A percentile compares a stretch with the other conserved stretches of the same genome.
phyloP scores from a whole-genome alignment of 352 stramenopile genomes.

The Phytopythium montanum region DNA sequence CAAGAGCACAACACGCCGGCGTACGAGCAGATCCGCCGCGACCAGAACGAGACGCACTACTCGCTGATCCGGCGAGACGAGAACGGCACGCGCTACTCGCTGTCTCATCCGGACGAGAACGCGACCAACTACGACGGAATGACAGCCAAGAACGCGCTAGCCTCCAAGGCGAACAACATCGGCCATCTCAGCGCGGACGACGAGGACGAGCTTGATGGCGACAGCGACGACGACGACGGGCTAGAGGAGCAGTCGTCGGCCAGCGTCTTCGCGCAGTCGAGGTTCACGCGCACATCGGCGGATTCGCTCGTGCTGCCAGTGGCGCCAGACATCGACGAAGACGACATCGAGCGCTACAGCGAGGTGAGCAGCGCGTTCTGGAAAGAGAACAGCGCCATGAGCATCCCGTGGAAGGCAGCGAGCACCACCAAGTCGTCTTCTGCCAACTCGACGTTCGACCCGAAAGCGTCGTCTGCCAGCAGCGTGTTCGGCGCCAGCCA shows the following conservation, averaged over 20 bases:
- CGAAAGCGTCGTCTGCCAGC: constrained; percentile 14
- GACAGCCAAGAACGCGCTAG: neutral
- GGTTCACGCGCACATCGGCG: constrained; percentile 43
- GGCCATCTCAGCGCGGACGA: constrained; percentile 18
- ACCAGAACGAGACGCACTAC: constrained; percentile 38
- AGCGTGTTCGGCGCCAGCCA: constrained; percentile 32
- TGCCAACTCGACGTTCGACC: constrained; percentile 10
- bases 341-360: constrained; percentile 26
- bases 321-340: constrained; percentile 15
- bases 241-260: constrained; percentile 52
- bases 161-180: constrained; percentile 5
- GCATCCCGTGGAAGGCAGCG: constrained; percentile 19
- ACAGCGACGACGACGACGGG: constrained; percentile 39
- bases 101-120: neutral
- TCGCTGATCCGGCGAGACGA: constrained; percentile 35
- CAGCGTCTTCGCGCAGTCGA: constrained; percentile 51
- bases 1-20: neutral
- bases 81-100: constrained; percentile 9
- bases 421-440: constrained; percentile 22
- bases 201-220: constrained; percentile 33
- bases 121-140: constrained; percentile 4
- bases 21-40: constrained; percentile 13
- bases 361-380: constrained; percentile 30
- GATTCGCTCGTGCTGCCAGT: constrained; percentile 27
- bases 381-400: constrained; percentile 21